Evolutionary conservation across 2,329 filamentous ascomycete species (phyloP).

Genomic region (Neopestalotiopsis sp.): DNA sequence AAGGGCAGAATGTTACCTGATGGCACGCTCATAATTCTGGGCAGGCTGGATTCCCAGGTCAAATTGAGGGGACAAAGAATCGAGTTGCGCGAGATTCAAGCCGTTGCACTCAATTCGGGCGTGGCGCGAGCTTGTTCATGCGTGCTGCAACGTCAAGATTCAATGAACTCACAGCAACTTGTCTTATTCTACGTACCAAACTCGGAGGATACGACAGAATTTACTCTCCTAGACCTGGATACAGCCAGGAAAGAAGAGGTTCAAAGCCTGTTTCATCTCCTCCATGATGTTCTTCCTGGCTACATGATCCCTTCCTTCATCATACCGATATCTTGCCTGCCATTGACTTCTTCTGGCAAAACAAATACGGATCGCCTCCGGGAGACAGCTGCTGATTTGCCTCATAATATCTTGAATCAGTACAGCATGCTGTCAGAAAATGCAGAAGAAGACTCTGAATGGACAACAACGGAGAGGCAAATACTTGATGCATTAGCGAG

Average conservation of each 20-base stretch:
- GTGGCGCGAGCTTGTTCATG: slow-evolving; percentile 68
- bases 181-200: slow-evolving; percentile 72
- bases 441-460: slow-evolving; percentile 42
- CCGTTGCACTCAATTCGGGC: slow-evolving; percentile 57
- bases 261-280: slow-evolving; percentile 54
- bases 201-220: slow-evolving; percentile 28
- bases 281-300: slow-evolving; percentile 64
- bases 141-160: slow-evolving; percentile 56
- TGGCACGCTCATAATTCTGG: slow-evolving; percentile 74
- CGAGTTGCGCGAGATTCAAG: slow-evolving; percentile 78
- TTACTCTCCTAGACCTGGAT: slow-evolving; percentile 45
- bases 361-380: slow-evolving; percentile 65
- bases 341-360: slow-evolving; percentile 78
- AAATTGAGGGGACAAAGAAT: slow-evolving; percentile 83
- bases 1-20: slow-evolving; percentile 80
- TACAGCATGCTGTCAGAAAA: slow-evolving; percentile 36
- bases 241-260: slow-evolving; percentile 38
- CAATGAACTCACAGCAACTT: slow-evolving; percentile 56
- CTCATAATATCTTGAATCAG: slow-evolving; percentile 48
- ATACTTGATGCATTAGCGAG: slow-evolving; percentile 62
- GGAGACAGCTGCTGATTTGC: slow-evolving; percentile 52
- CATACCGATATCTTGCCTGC: slow-evolving; percentile 72
- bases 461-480: slow-evolving; percentile 60
- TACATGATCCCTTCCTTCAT: slow-evolving; percentile 84
- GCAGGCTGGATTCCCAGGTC: slow-evolving; percentile 78